Percentiles rank a stretch among this genome's conserved stretches.
These are phyloP conservation scores for Verticillium zaregamsianum DNA, from an alignment of 2,329 filamentous ascomycete species.

Conservation along the genomic window DNA sequence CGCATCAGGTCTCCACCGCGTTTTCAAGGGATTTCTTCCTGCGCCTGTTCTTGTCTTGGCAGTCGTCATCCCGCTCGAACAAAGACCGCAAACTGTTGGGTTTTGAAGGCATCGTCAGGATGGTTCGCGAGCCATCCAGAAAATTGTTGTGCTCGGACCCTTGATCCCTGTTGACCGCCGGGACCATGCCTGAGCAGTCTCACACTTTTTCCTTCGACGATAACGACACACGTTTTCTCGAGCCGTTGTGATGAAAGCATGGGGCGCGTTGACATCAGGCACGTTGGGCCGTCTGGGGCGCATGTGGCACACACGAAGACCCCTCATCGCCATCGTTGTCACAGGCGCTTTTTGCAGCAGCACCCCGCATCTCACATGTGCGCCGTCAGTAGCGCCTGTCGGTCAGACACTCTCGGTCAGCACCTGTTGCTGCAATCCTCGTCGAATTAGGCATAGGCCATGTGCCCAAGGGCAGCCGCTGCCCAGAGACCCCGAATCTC, in stretches of 20 bases:
- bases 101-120: background rate
- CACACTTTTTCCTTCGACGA: background rate
- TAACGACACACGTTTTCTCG: background rate
- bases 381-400: background rate
- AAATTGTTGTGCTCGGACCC: background rate
- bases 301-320: background rate
- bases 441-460: background rate
- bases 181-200: background rate
- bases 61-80: slow-evolving; percentile 1
- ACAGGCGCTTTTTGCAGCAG: background rate
- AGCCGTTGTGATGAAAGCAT: background rate
- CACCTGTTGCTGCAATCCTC: background rate
- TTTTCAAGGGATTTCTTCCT: background rate
- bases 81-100: background rate
- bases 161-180: background rate
- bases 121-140: background rate
- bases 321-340: background rate
- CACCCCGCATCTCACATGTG: background rate
- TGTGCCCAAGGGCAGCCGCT: background rate
- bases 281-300: background rate
- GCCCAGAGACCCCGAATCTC: background rate
- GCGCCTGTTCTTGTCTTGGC: background rate
- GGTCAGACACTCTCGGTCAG: background rate
- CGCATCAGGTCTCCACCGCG: background rate
- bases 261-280: background rate